These are phyloP conservation scores for Cladophialophora exuberans DNA, from an alignment of 2,329 filamentous ascomycete species.

Conservation along the genomic window DNA sequence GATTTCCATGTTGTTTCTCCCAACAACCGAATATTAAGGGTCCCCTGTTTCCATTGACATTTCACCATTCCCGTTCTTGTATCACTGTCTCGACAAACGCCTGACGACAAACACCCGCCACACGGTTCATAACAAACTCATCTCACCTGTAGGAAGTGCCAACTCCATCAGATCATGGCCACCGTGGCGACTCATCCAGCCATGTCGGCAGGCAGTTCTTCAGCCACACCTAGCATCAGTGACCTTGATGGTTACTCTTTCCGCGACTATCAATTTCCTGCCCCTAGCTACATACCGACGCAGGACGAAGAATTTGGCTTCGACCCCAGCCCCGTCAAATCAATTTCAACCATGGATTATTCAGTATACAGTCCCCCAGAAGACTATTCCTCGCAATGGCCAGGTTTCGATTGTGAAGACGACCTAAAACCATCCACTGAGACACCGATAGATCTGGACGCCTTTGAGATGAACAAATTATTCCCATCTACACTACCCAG, in stretches of 20 bases:
- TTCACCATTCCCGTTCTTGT: not conserved
- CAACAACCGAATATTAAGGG: not conserved
- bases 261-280: conserved; percentile 25
- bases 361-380: conserved; percentile 31
- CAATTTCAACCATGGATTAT: conserved; percentile 18
- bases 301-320: conserved; percentile 34
- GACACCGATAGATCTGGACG: conserved; percentile 11
- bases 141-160: not conserved
- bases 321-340: conserved; percentile 29
- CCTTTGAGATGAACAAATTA: conserved; percentile 30
- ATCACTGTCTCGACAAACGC: not conserved
- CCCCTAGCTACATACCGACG: conserved; percentile 10
- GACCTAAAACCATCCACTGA: conserved; percentile 24
- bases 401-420: conserved; percentile 29
- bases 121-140: not conserved
- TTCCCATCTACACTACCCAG: conserved; percentile 26
- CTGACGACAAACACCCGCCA: not conserved
- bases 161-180: conserved; percentile 12
- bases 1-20: not conserved
- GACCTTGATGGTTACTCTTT: conserved; percentile 32
- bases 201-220: conserved; percentile 18
- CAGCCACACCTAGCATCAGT: conserved; percentile 27
- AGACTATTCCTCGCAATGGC: conserved; percentile 27
- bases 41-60: not conserved
- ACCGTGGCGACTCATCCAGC: conserved; percentile 15